Evolutionary conservation across 768 basidiomycete species (phyloP), one percentile per base, ranked within the genome.

Genomic region (Lactarius tabidus): DNA sequence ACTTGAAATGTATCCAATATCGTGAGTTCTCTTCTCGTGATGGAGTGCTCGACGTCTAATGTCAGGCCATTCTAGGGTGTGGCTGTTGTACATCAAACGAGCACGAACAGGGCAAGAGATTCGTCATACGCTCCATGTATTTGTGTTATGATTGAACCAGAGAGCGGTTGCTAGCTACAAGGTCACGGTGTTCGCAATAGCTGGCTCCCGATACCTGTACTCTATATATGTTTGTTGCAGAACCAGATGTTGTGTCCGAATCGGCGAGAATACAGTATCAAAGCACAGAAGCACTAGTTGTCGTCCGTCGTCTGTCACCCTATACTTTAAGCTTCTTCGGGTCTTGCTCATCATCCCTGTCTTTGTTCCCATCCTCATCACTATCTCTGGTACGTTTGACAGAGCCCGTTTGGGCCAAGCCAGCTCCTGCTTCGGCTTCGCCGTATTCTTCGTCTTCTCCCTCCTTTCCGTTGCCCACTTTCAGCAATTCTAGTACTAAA

Each of bases 261-360:
- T 31, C 5, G 23, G 45, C 45, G 45, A 48, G 33, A 33, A 31
- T 59, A 59, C 53, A 45, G 45, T 41, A 55, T 51, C 26, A n/a
- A 48, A 23, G 28, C 39, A 60, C 35, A 48, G 35, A 35, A 14
- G n/a, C n/a, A n/a, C n/a, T 17, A 20, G 43, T 45, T 65, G 39
- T 23, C 4, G 38, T 23, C 23, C 31, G n/a, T 7, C n/a, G 28
- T 38, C 59, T 29, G 15, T 45, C 26, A 7, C 14, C 48, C 55
- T 66, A 66, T 28, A 57, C 48, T 38, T 58, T 66, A 39, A 54
- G 23, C 41, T 66, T 66, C 60, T 66, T 66, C 39, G 33, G 17
- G 18, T 59, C 60, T 51, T 66, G 65, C 26, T 17, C 60, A 26
- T 39, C 60, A 10, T 53, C 61, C 29, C 43, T 51, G 4, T 54